Evolutionary conservation across 2,329 filamentous ascomycete genomes (phyloP), one percentile per base, ranked within the genome.

Genomic region (Lecanoromycetidae sp.): DNA sequence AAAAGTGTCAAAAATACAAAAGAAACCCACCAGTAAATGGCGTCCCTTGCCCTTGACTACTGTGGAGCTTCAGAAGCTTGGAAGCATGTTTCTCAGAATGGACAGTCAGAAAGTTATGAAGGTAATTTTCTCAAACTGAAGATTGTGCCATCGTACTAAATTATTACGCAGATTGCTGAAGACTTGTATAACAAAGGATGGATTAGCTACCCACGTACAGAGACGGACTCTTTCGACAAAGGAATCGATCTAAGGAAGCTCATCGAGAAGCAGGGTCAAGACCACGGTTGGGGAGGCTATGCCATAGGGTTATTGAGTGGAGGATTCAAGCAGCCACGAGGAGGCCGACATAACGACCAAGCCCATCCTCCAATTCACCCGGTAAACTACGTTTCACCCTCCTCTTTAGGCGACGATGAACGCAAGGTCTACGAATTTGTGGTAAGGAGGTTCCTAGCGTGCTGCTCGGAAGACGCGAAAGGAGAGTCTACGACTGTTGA

Each of bases 311-410:
- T 96, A 8, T 68, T 84, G 25, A 72, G 82, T 52, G 87, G 87
- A 3, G 81, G 71, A 7, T 96, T 94, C 61, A 77, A 78, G 38
- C 81, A 84, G 55, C 91, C 91, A 15, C 79, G 90, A 34, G 76
- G 82, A 55, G 91, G 91, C 3, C 76, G 79, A 44, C 79, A 96
- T 61, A 94, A 98, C 63, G 91, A 98, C 64, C 91, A 94, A 64
- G 91, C 91, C 0, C 91, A 98, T 66, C 91, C 91, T 22, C 91
- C 91, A 0, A 98, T 98, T 50, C 91, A 98, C 57, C 91, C 91
- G 0, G 83, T 98, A 50, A 84, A 84, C n/a, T 93, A 85, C 60
- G 86, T 82, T 5, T 75, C 76, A 1, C 75, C 80, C 0, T 62
- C 55, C 8, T 70, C 70, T 0, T 76, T 87, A 3, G 69, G 76